Evolutionary conservation across 208 protist genomes (phyloP).

Genomic region (Trypanosomatidae sp.): DNA sequence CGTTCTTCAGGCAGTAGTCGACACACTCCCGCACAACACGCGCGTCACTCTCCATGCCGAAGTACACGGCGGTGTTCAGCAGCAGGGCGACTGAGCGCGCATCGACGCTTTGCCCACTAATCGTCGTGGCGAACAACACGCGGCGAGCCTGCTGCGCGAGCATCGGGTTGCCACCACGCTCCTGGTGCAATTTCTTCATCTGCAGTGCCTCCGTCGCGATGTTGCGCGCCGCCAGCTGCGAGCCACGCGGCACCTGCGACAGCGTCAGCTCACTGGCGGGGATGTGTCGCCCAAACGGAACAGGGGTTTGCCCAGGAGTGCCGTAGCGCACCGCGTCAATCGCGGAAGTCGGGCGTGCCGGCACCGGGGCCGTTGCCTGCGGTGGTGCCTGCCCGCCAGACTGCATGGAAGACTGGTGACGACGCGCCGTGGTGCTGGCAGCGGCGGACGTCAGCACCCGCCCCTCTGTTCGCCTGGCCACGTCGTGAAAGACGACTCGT

Average conservation of each 20-base stretch:
- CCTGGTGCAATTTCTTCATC: conserved; percentile 92
- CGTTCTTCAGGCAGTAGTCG: conserved; percentile 90
- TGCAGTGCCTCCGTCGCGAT: conserved; percentile 90
- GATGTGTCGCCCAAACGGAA: conserved; percentile 28
- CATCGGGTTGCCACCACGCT: conserved; percentile 89
- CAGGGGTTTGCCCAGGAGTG: conserved; percentile 18
- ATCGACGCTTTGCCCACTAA: conserved; percentile 82
- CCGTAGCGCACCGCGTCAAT: conserved; percentile 10
- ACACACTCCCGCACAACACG: conserved; percentile 91
- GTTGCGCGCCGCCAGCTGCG: conserved; percentile 82
- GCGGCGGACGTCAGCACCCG: no score
- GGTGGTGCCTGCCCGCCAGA: no score
- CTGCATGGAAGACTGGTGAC: no score
- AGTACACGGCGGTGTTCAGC: conserved; percentile 92
- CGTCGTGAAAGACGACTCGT: no score
- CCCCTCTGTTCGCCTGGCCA: no score
- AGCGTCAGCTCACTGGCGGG: conserved; percentile 67
- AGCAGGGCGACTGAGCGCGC: conserved; percentile 84
- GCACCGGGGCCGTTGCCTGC: conserved; percentile 21
- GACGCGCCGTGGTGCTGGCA: no score
- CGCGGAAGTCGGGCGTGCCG: no score
- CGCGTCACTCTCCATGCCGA: conserved; percentile 92
- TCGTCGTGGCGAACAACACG: conserved; percentile 87
- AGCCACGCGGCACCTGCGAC: conserved; percentile 62
- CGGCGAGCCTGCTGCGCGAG: conserved; percentile 89